Evolutionary conservation across 352 stramenopile genomes (phyloP), one percentile per base, ranked within the genome.

Genomic region (Phytophthora crassamura): DNA sequence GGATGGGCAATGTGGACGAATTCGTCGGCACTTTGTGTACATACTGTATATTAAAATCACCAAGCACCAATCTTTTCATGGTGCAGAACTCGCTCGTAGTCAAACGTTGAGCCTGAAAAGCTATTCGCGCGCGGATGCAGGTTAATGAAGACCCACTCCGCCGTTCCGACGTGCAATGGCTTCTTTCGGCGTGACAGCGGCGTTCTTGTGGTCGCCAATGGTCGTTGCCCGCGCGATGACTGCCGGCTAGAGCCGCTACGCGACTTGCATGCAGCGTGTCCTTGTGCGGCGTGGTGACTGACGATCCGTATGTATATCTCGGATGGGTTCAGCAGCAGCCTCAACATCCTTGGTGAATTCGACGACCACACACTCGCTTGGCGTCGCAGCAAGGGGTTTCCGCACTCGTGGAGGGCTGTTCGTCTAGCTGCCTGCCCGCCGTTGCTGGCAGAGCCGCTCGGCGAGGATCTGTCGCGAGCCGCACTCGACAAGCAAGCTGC

Each of bases 261-360:
- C 22, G 28, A 30, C 46, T 54, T 35, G 32, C 46, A 41, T 35
- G 11, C 46, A 54, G 18, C 47, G 47, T 54, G 30, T 54, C 47
- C 38, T 14, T 59, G 35, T 12, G 4, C 20, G 11, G 15, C 46
- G 32, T 40, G 40, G n/a, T n/a, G 20, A 28, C 25, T 28, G 38
- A 34, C 9, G 18, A 34, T 56, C 49, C 30, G 49, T 56, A 45
- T 56, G 49, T 56, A 45, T 56, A 5, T 56, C 49, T 46, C 46
- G 34, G 16, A 30, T 30, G 32, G 15, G 45, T 52, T 52, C 22
- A 16, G n/a, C 18, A 45, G 40, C 40, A 47, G 40, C 25, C 25
- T 30, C 25, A 30, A 30, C 25, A 6, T 30, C 25, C 25, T 30
- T 30, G 25, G 25, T 6, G 25, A 30, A 30, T 30, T 30, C 25